These are phyloP conservation scores for Hamamelis virginiana DNA, from an alignment of 164 flowering plant species.

Conservation along the genomic window DNA sequence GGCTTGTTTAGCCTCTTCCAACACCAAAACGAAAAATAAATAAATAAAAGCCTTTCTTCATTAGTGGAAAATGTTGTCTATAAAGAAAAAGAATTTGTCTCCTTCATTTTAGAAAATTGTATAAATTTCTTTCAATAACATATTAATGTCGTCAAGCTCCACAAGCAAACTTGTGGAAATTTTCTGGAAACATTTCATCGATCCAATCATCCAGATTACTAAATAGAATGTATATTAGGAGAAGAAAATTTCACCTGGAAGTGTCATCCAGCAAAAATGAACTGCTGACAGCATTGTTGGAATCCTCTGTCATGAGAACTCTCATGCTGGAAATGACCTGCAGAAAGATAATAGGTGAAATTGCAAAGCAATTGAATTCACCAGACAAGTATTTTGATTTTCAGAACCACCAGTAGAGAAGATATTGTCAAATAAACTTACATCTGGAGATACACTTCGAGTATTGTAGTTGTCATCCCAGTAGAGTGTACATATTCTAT, in stretches of 20 bases:
- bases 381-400: not conserved
- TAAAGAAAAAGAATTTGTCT: too few species aligned
- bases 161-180: too few species aligned
- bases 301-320: slow-evolving; percentile 68
- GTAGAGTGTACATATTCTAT: slow-evolving; percentile 77
- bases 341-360: not conserved
- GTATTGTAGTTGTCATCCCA: slow-evolving; percentile 84
- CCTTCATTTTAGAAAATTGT: too few species aligned
- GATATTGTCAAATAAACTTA: slow-evolving; percentile 28
- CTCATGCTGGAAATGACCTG: slow-evolving; percentile 80
- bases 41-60: too few species aligned
- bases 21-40: too few species aligned
- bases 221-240: not conserved
- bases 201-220: not conserved
- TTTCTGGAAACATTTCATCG: not conserved
- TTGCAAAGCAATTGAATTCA: not conserved
- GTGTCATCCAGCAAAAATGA: slow-evolving; percentile 67
- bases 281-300: slow-evolving; percentile 51
- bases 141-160: too few species aligned
- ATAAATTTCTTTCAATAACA: too few species aligned
- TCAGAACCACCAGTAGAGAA: not conserved
- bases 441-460: slow-evolving; percentile 67
- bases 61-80: too few species aligned
- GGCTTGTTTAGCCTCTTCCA: too few species aligned
- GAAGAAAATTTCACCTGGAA: slow-evolving; percentile 42